Evolutionary conservation across 306 rosid species (phyloP), one percentile per base, ranked within the genome.

Genomic region (Phaseolus lunatus): DNA sequence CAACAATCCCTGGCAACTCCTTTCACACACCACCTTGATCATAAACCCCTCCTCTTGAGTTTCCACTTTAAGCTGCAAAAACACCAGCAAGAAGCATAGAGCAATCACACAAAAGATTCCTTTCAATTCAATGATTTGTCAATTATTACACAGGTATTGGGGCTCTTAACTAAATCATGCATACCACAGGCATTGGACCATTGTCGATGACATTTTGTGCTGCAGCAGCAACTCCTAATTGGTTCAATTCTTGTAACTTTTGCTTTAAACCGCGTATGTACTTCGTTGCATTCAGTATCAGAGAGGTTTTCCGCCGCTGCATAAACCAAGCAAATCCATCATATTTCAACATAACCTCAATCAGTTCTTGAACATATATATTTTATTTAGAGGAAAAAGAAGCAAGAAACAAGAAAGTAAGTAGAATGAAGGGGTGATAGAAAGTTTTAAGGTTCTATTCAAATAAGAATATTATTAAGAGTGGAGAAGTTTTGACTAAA

Each of bases 1-100:
- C 57, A 88, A 83, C 78, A 88, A 75, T 10, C 92, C 92, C 14
- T 67, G 14, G 63, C 92, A 86, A 26, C 67, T 86, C 57, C 50
- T 80, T 75, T 80, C 64, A 9, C 71, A 70, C 64, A 74, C 22
- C 50, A 88, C 84, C 67, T 80, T 81, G 10, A 88, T 72, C 68
- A 37, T 31, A 72, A 86, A 86, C 2, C 92, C 92, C n/a, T 13
- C 61, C 48, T 84, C 84, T 70, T 72, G 50, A 11, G 65, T 15
- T 78, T 86, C 92, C 45, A 88, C 92, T 54, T 68, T 80, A 35
- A 88, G 58, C 85, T 84, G 37, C 80, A 70, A 16, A 74, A 73
- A 9, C 44, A 65, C 18, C 1, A 39, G 0, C 39, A n/a, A n/a
- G n/a, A 54, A 27, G 12, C 58, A 49, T 39, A 16, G 16, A 68